phyloP scores from a whole-genome alignment of 371 early-diverging fungal genomes.

The Mortierella sp. region DNA sequence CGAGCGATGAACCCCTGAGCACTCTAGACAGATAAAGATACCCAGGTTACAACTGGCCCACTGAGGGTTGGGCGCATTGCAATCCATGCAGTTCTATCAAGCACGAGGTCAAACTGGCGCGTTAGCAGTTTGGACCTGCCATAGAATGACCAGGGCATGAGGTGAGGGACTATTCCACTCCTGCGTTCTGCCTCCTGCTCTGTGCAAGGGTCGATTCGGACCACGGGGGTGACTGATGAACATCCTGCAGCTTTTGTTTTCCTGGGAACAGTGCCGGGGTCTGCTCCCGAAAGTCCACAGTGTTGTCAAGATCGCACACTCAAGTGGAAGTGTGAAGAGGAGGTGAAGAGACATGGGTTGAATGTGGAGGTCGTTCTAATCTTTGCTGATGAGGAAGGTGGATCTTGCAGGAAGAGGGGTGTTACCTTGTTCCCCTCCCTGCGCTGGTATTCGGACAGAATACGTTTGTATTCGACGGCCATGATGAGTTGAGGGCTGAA shows the following conservation, averaged over 20 bases:
- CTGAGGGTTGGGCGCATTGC: conserved; percentile 84
- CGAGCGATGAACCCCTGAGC: conserved; percentile 92
- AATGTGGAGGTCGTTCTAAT: neutral
- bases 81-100: conserved; percentile 80
- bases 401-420: neutral
- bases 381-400: neutral
- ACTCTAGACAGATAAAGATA: conserved; percentile 97
- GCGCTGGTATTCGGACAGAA: conserved; percentile 76
- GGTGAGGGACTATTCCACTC: neutral
- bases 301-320: too few relatives aligned
- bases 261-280: too few relatives aligned
- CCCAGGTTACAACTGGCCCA: conserved; percentile 98
- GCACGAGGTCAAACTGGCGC: neutral
- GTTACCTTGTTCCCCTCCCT: conserved; percentile 74
- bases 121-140: neutral
- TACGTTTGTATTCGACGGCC: conserved; percentile 72
- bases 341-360: too few relatives aligned
- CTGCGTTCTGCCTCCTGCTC: too few relatives aligned
- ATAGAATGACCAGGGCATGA: neutral
- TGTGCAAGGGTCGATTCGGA: too few relatives aligned
- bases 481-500: conserved; percentile 30
- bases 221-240: too few relatives aligned
- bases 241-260: too few relatives aligned
- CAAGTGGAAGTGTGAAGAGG: too few relatives aligned
- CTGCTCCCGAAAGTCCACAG: too few relatives aligned